Evolutionary conservation across 768 basidiomycete species (phyloP).

Genomic region (Lentinula guzmanii): DNA sequence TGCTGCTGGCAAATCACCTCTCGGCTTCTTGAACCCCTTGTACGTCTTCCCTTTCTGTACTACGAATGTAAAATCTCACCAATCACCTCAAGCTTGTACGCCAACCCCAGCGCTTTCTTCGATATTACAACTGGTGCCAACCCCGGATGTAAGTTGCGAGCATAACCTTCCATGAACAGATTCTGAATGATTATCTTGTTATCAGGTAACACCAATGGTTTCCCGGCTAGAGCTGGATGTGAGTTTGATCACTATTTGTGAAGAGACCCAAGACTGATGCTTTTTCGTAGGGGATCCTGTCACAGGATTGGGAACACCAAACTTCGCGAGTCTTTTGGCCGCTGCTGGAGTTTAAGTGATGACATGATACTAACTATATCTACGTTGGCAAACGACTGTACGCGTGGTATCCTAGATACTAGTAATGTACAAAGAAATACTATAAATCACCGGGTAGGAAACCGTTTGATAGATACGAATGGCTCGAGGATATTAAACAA

Average conservation of each 20-base stretch:
- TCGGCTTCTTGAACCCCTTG: conserved; percentile 34
- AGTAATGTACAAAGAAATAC: neutral
- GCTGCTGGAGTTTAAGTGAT: conserved; percentile 9
- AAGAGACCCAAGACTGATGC: neutral
- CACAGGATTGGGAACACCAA: conserved; percentile 36
- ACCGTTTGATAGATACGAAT: no score
- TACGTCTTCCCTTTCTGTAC: neutral
- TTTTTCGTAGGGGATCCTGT: conserved; percentile 12
- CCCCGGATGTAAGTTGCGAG: conserved; percentile 28
- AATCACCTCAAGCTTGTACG: conserved; percentile 23
- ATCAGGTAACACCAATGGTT: conserved; percentile 19
- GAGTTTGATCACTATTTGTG: conserved; percentile 2
- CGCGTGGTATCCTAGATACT: neutral
- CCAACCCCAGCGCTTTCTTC: conserved; percentile 25
- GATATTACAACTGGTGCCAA: conserved; percentile 38
- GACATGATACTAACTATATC: neutral
- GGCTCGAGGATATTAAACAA: no score
- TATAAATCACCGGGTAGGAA: no score
- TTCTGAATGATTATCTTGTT: neutral
- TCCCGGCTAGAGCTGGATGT: conserved; percentile 25
- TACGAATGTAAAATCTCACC: neutral
- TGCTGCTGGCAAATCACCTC: conserved; percentile 21
- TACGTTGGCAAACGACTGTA: neutral
- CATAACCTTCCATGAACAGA: conserved; percentile 29
- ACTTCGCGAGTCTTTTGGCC: conserved; percentile 19